These are phyloP conservation scores for Verticillium isaacii DNA, from an alignment of 2,329 filamentous ascomycete species.

Conservation along the genomic window DNA sequence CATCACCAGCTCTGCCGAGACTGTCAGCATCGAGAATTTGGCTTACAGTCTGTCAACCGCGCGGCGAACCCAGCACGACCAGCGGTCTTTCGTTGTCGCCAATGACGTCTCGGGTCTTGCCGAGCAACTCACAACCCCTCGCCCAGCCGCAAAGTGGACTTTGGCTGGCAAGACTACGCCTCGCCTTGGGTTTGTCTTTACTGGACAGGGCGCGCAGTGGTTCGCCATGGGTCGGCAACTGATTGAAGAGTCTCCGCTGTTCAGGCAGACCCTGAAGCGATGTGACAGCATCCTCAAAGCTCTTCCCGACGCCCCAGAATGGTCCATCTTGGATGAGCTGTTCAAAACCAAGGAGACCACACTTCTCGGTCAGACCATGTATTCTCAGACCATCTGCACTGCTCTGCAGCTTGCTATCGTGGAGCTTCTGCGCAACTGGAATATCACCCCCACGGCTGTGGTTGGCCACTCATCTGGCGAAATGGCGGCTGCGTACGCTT, in stretches of 20 bases:
- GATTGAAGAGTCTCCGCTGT: constrained; percentile 20
- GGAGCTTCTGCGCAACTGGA: constrained; percentile 27
- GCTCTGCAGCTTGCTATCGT: constrained; percentile 35
- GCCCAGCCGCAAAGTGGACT: constrained; percentile 14
- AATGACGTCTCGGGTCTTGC: constrained; percentile 4
- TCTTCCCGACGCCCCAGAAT: constrained; percentile 20
- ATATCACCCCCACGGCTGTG: constrained; percentile 28
- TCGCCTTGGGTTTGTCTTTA: constrained; percentile 18
- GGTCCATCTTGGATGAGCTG: constrained; percentile 26
- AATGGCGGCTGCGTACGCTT: constrained; percentile 35
- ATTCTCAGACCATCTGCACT: constrained; percentile 31
- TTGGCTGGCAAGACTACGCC: constrained; percentile 11
- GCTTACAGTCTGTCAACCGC: constrained; percentile 14
- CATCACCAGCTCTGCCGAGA: constrained; percentile 6
- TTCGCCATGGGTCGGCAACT: constrained; percentile 17
- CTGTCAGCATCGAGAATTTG: constrained; percentile 13
- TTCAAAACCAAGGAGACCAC: constrained; percentile 20
- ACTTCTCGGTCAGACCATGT: constrained; percentile 15
- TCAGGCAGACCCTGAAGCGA: constrained; percentile 18
- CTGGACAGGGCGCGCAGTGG: constrained; percentile 22
- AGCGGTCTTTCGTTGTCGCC: constrained; percentile 18
- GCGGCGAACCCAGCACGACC: constrained; percentile 15
- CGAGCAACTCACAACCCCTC: constrained; percentile 12
- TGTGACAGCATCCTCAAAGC: constrained; percentile 21
- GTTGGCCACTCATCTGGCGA: constrained; percentile 39